A percentile compares a stretch with the other conserved stretches of the same genome.
These are phyloP conservation scores for Mycosarcoma mackinlayi DNA, from an alignment of 1,284 basidiomycete genomes.

Conservation along the genomic window DNA sequence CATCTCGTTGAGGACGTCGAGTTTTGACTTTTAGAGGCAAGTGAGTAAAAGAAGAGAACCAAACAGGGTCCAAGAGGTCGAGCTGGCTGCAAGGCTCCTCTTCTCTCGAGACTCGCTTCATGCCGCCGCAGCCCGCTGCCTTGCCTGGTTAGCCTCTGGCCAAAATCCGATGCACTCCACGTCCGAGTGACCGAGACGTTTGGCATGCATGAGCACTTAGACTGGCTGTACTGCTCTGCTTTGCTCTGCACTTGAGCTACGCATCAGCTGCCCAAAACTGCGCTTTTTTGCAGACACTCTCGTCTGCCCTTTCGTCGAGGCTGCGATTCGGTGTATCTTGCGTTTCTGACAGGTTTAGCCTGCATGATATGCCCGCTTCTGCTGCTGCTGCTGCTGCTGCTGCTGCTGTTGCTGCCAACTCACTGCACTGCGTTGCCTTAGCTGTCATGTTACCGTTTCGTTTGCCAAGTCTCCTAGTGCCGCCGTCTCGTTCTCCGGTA, in stretches of 20 bases:
- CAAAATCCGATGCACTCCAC: slow-evolving; percentile 46
- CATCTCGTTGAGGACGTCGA: too few species aligned
- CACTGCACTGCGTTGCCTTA: too few species aligned
- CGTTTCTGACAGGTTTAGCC: slow-evolving; percentile 3
- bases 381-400: too few species aligned
- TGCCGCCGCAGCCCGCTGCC: too few species aligned
- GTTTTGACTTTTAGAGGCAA: neutral
- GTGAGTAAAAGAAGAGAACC: neutral
- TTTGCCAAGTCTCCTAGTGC: neutral
- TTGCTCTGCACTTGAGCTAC: neutral
- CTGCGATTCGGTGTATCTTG: slow-evolving; percentile 8
- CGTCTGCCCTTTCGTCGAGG: too few species aligned
- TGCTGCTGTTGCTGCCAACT: too few species aligned
- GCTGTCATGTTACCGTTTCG: neutral
- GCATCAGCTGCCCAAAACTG: neutral
- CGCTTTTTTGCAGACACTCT: too few species aligned
- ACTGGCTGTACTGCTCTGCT: neutral
- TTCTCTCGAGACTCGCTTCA: too few species aligned
- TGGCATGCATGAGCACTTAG: slow-evolving; percentile 34
- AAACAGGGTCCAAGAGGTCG: neutral
- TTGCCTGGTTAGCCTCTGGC: too few species aligned
- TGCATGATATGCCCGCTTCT: slow-evolving; percentile 1
- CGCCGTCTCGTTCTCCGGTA: slow-evolving; percentile 5
- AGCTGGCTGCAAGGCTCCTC: slow-evolving; percentile 10
- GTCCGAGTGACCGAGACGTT: slow-evolving; percentile 45